Evolutionary conservation across 306 rosid genomes (phyloP).

Genomic region (Cicer arietinum): DNA sequence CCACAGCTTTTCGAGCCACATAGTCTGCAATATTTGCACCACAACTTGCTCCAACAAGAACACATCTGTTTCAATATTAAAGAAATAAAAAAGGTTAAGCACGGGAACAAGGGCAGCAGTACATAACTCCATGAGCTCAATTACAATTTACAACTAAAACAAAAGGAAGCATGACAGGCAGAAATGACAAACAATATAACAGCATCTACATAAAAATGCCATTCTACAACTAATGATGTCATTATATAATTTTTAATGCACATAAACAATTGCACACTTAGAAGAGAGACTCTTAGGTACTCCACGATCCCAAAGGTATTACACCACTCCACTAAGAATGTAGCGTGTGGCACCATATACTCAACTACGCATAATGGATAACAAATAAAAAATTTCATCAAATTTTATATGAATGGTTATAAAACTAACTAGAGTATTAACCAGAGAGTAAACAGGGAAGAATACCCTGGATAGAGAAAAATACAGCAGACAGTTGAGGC

Average conservation of each 20-base stretch:
- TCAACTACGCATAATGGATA: not conserved
- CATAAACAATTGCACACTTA: conserved; percentile 9
- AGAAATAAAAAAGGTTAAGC: conserved; percentile 41
- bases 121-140: conserved; percentile 3
- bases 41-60: conserved; percentile 92
- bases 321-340: conserved; percentile 14
- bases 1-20: conserved; percentile 86
- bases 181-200: conserved; percentile 32
- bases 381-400: not conserved
- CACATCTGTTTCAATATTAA: conserved; percentile 69
- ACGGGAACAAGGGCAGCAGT: not conserved
- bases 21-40: conserved; percentile 96
- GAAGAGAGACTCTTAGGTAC: conserved; percentile 19
- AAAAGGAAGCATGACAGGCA: conserved; percentile 20
- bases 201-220: conserved; percentile 26
- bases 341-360: not conserved
- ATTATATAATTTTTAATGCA: conserved; percentile 21
- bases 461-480: not conserved
- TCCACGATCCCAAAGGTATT: not conserved
- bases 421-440: not conserved
- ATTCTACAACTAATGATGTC: conserved; percentile 32
- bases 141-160: conserved; percentile 27
- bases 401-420: not conserved
- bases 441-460: not conserved
- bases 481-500: not conserved